phyloP scores from a whole-genome alignment of 306 rosid species.

The Medicago truncatula region DNA sequence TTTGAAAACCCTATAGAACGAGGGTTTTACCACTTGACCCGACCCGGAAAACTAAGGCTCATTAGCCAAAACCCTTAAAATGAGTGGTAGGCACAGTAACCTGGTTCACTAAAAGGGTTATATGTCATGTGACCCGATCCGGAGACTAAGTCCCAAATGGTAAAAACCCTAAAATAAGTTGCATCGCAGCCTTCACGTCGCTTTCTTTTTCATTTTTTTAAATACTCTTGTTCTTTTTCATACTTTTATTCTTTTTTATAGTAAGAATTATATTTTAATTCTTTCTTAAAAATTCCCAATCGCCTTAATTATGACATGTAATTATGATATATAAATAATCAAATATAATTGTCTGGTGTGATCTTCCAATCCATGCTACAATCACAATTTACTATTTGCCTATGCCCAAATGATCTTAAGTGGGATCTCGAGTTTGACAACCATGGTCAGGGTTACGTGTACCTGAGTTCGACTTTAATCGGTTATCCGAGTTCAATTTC shows the following conservation, averaged over 20 bases:
- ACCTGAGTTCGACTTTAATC: background rate
- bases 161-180: too few relatives aligned
- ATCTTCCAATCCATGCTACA: background rate
- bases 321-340: too few relatives aligned
- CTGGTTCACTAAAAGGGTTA: background rate
- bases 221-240: too few relatives aligned
- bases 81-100: background rate
- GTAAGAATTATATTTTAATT: too few relatives aligned
- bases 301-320: background rate
- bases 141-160: background rate
- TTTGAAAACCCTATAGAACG: too few relatives aligned
- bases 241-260: too few relatives aligned
- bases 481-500: background rate
- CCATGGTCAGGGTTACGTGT: background rate
- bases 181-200: too few relatives aligned
- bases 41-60: too few relatives aligned
- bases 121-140: background rate
- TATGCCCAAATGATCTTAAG: too few relatives aligned
- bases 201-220: too few relatives aligned
- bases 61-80: background rate
- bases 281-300: background rate
- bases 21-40: too few relatives aligned
- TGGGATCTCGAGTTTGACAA: too few relatives aligned
- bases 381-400: background rate
- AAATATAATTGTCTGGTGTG: background rate